Evolutionary conservation across 169 alveolate species (phyloP).

Genomic region (Cryptosporidium canis): DNA sequence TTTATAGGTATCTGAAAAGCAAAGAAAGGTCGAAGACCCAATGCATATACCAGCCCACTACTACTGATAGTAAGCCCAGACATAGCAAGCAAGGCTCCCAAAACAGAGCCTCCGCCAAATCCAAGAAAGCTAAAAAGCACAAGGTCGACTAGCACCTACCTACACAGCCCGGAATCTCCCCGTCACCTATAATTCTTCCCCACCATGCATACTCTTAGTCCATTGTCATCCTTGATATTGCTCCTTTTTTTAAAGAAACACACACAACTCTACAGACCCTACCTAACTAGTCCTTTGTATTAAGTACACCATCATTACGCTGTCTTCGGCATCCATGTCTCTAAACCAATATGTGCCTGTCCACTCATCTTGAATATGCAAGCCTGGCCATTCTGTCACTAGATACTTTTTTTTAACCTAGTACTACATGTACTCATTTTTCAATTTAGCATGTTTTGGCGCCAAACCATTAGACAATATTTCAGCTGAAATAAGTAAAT

Average conservation of each 20-base stretch:
- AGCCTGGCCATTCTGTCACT: too few relatives aligned
- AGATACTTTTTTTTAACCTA: too few relatives aligned
- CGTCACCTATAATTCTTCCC: neutral
- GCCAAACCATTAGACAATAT: neutral
- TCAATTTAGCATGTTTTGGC: neutral
- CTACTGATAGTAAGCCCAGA: neutral
- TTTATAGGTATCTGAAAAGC: conserved; percentile 14
- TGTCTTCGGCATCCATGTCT: too few relatives aligned
- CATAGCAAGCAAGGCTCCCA: neutral
- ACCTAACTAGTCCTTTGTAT: too few relatives aligned
- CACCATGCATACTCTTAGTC: too few relatives aligned
- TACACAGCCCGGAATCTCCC: neutral
- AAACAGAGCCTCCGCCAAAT: neutral
- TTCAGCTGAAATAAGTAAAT: neutral
- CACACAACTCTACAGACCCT: too few relatives aligned
- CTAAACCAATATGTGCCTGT: too few relatives aligned
- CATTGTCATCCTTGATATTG: too few relatives aligned
- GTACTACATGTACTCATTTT: neutral
- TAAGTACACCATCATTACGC: too few relatives aligned
- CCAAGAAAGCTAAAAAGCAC: conserved; percentile 30
- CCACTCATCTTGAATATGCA: too few relatives aligned
- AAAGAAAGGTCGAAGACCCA: neutral
- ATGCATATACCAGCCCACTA: neutral
- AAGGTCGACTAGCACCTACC: neutral
- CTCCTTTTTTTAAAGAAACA: too few relatives aligned